phyloP scores from a whole-genome alignment of 257 asterid genomes.

The Solanum pinnatisectum region DNA sequence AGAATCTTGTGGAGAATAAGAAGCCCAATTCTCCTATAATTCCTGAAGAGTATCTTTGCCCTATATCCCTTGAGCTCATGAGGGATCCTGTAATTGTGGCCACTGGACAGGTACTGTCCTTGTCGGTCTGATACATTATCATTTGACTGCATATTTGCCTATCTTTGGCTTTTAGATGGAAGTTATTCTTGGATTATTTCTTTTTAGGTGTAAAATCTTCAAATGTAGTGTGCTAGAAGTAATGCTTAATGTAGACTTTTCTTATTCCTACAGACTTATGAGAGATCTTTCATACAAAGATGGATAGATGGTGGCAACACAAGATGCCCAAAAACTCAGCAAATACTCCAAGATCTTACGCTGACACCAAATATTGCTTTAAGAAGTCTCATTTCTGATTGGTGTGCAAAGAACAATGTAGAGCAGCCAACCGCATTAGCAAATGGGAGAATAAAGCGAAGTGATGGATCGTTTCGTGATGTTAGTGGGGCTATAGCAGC shows the following conservation, averaged over 20 bases:
- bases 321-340: slow-evolving; percentile 96
- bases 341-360: slow-evolving; percentile 66
- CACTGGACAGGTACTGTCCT: slow-evolving; percentile 45
- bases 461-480: slow-evolving; percentile 86
- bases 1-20: slow-evolving; percentile 49
- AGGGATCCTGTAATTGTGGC: slow-evolving; percentile 95
- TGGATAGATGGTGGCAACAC: slow-evolving; percentile 95
- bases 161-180: neutral
- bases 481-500: slow-evolving; percentile 64
- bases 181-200: neutral
- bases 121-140: neutral
- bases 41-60: slow-evolving; percentile 87
- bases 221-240: neutral
- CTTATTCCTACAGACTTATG: slow-evolving; percentile 62
- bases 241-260: neutral
- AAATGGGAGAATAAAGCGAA: slow-evolving; percentile 58
- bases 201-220: neutral
- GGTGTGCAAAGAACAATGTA: slow-evolving; percentile 60
- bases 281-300: slow-evolving; percentile 87
- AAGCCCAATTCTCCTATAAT: slow-evolving; percentile 54
- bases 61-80: slow-evolving; percentile 93
- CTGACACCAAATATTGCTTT: slow-evolving; percentile 79
- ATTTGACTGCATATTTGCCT: neutral
- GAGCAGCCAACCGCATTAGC: slow-evolving; percentile 51
- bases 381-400: slow-evolving; percentile 71